Conservation (phyloP, 306 rosid genomes). For the Ziziphus jujuba region DNA sequence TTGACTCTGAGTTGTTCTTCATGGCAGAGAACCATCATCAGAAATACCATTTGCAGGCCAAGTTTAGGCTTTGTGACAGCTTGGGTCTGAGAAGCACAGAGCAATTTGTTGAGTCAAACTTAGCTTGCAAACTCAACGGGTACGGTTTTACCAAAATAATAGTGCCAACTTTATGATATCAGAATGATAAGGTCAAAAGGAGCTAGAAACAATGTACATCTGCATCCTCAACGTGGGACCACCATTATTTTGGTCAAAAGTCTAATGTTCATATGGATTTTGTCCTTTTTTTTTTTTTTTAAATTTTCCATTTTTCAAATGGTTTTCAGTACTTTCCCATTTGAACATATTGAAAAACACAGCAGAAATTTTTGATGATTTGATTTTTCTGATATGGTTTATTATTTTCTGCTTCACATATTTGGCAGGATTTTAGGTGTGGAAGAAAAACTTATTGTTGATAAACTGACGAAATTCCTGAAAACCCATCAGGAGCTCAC, state of each 20-base stretch:
- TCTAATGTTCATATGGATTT: too few species aligned
- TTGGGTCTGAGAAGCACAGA: conserved; percentile 24
- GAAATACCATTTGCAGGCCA: conserved; percentile 23
- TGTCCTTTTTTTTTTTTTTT: too few species aligned
- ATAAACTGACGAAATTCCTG: conserved; percentile 5
- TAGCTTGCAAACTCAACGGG: conserved; percentile 34
- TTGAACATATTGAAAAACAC: too few species aligned
- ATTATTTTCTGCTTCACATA: neutral
- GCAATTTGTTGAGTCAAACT: conserved; percentile 22
- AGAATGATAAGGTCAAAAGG: neutral
- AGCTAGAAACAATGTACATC: too few species aligned
- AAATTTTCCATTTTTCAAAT: too few species aligned
- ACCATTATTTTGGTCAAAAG: too few species aligned
- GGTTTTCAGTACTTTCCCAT: neutral
- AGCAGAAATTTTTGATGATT: neutral
- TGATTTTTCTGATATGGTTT: neutral
- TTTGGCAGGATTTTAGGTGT: conserved; percentile 19
- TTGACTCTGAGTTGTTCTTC: conserved; percentile 15
- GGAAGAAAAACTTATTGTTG: conserved; percentile 14
- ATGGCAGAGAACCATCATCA: conserved; percentile 26
- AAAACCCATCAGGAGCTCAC: conserved; percentile 11
- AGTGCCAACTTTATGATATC: too few species aligned
- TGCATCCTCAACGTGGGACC: too few species aligned
- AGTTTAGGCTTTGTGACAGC: conserved; percentile 10
- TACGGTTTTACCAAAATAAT: neutral